Conservation (phyloP, 768 basidiomycete genomes). For the Hydnomerulius pinastri region DNA sequence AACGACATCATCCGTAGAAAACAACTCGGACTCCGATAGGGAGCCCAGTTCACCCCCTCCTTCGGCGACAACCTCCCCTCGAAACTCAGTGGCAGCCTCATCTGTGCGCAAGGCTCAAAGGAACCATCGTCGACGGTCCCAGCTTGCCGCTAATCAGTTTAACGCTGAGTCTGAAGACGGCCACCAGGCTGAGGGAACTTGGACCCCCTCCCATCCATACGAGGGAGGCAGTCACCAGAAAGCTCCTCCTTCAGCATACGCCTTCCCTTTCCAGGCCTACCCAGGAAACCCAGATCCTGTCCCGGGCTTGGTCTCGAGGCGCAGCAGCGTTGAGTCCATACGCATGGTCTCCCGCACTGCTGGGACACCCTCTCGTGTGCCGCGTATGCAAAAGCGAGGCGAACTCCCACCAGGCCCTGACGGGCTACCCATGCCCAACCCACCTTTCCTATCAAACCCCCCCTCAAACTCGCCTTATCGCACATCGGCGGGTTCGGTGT, state of each 20-base stretch:
- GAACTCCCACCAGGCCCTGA: constrained; percentile 12
- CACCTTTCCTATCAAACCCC: constrained; percentile 43
- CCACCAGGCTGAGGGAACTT: constrained; percentile 13
- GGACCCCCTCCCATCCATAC: constrained; percentile 16
- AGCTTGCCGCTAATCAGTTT: constrained; percentile 19
- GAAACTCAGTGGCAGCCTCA: constrained; percentile 13
- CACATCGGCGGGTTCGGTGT: constrained; percentile 24
- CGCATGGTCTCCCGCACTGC: constrained; percentile 27
- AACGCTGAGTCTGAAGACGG: constrained; percentile 17
- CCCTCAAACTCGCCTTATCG: constrained; percentile 43
- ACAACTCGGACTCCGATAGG: constrained; percentile 32
- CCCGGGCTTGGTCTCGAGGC: constrained; percentile 44
- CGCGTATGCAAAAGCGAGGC: constrained; percentile 20
- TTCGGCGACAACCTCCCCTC: constrained; percentile 13
- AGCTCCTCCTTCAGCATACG: constrained; percentile 44
- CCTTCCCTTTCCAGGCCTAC: constrained; percentile 60
- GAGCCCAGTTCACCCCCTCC: constrained; percentile 23
- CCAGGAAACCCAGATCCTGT: constrained; percentile 68
- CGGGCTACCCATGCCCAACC: constrained; percentile 43
- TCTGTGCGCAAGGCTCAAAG: constrained; percentile 20
- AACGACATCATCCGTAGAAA: constrained; percentile 23
- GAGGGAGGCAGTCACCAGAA: constrained; percentile 8
- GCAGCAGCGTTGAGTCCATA: constrained; percentile 44
- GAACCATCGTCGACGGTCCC: constrained; percentile 26
- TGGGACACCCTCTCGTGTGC: constrained; percentile 17